A percentile compares a stretch with the other conserved stretches of the same genome.
Conservation (phyloP, 257 asterid genomes). For the Solanum pennellii region DNA sequence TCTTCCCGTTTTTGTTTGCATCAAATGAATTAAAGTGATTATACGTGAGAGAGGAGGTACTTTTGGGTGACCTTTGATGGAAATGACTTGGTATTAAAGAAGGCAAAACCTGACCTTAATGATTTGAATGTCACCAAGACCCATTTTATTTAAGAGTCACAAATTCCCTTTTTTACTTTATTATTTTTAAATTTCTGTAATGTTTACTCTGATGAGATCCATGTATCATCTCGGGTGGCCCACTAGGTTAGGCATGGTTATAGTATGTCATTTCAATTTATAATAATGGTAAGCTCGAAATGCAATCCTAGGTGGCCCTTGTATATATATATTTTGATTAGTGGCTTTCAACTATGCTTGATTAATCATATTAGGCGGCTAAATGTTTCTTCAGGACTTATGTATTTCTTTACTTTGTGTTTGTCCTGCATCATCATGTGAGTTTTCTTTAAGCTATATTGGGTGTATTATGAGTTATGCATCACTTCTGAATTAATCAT, state of each 20-base stretch:
- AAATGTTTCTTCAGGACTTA: background rate
- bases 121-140: background rate
- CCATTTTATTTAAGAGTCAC: no score
- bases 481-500: no score
- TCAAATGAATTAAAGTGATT: background rate
- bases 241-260: background rate
- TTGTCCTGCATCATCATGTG: background rate
- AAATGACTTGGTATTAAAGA: background rate
- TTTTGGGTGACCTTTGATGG: background rate
- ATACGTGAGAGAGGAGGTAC: background rate
- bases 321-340: background rate
- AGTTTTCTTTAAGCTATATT: no score
- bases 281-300: background rate
- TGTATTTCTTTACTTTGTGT: no score
- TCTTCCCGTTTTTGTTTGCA: background rate
- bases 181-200: accelerated
- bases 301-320: background rate
- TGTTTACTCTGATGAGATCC: background rate
- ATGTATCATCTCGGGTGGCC: background rate
- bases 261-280: background rate
- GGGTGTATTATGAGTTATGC: background rate
- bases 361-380: background rate
- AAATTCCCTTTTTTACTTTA: background rate
- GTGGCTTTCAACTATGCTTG: background rate
- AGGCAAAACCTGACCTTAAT: background rate